Conservation (phyloP, 2,329 filamentous ascomycete genomes). For the Cryphonectria japonica region DNA sequence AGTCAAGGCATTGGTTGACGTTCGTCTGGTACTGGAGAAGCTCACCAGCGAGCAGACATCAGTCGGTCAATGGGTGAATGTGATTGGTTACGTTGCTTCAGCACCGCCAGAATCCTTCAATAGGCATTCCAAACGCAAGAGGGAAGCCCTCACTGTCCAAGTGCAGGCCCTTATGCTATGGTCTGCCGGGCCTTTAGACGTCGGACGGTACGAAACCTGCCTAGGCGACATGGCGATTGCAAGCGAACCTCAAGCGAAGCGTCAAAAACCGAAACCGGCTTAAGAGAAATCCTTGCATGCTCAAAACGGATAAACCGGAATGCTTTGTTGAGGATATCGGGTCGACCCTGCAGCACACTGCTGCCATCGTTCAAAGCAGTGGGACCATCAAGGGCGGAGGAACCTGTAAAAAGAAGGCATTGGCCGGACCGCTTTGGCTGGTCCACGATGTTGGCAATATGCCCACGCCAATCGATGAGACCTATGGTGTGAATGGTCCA, state of each 20-base stretch:
- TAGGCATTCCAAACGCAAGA: conserved; percentile 21
- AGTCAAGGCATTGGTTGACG: conserved; percentile 65
- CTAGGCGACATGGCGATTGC: conserved; percentile 43
- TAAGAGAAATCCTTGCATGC: not conserved
- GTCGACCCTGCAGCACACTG: not conserved
- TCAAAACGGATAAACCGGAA: not conserved
- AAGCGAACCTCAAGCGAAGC: not conserved
- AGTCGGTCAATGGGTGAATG: conserved; percentile 85
- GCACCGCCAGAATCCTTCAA: conserved; percentile 24
- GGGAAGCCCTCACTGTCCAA: conserved; percentile 37
- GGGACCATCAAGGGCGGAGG: not conserved
- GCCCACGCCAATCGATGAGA: not conserved
- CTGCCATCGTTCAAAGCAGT: not conserved
- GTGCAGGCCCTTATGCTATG: conserved; percentile 81
- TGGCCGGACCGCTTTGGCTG: not conserved
- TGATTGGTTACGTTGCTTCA: conserved; percentile 75
- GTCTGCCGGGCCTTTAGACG: conserved; percentile 72
- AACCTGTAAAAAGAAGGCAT: not conserved
- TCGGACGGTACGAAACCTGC: conserved; percentile 71
- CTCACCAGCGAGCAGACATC: conserved; percentile 66
- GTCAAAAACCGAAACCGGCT: not conserved
- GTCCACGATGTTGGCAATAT: not conserved
- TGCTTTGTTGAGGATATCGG: not conserved
- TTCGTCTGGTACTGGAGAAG: conserved; percentile 70
- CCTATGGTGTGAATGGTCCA: not conserved